A percentile compares a stretch with the other conserved stretches of the same genome.
Evolutionary conservation across 768 basidiomycete species (phyloP).

Genomic region (Russula virescens): DNA sequence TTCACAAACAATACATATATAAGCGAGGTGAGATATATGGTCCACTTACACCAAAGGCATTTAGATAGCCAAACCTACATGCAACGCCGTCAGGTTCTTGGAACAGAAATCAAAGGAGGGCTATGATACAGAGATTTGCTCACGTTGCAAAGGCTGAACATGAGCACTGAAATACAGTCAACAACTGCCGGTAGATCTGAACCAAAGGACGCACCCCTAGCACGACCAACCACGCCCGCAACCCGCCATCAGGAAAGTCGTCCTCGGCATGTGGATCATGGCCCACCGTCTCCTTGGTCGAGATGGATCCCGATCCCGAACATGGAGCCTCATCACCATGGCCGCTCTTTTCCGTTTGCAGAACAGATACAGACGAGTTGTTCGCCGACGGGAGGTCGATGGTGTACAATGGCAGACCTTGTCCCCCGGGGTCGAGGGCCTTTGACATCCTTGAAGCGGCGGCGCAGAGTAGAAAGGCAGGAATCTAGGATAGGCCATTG

Average conservation of each 20-base stretch:
- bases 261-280: not conserved
- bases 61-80: constrained; percentile 59
- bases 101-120: not conserved
- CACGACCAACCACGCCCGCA: constrained; percentile 40
- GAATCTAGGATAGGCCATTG: too few relatives aligned
- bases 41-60: constrained; percentile 63
- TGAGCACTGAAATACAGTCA: constrained; percentile 12
- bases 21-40: not conserved
- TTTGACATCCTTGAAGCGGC: too few relatives aligned
- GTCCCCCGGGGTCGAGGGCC: too few relatives aligned
- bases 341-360: not conserved
- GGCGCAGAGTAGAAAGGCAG: too few relatives aligned
- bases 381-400: not conserved
- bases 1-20: too few relatives aligned
- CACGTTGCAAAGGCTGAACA: constrained; percentile 43
- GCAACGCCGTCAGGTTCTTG: not conserved
- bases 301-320: too few relatives aligned
- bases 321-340: not conserved
- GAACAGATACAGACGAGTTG: not conserved
- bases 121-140: constrained; percentile 17
- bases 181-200: not conserved
- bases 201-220: constrained; percentile 32
- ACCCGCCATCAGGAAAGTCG: constrained; percentile 40
- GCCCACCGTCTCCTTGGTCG: not conserved
- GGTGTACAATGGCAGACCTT: not conserved